These are phyloP conservation scores for Uronychia setigera DNA, from an alignment of 73 alveolate genomes.

Conservation along the genomic window DNA sequence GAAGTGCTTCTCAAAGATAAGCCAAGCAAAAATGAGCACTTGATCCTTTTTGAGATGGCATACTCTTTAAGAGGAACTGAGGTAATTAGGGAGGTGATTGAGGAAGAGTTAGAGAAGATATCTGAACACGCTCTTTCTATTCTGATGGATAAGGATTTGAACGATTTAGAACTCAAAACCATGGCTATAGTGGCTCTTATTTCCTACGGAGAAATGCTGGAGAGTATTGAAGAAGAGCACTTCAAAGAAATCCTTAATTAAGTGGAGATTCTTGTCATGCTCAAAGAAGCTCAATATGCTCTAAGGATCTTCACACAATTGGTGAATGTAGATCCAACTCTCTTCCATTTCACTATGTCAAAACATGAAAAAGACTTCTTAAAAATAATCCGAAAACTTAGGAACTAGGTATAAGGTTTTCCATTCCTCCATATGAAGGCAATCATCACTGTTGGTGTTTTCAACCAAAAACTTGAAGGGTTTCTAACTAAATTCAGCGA, in stretches of 20 bases:
- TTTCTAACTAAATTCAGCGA: background rate
- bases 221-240: background rate
- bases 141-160: background rate
- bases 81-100: too few species aligned
- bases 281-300: background rate
- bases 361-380: background rate
- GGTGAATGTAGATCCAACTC: background rate
- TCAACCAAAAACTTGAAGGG: background rate
- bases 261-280: background rate
- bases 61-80: too few species aligned
- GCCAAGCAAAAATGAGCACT: too few species aligned
- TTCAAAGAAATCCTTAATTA: background rate
- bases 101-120: too few species aligned
- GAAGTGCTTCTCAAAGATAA: too few species aligned
- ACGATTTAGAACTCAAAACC: background rate
- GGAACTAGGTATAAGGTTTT: background rate
- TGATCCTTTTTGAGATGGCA: too few species aligned
- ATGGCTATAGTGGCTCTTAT: background rate
- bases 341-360: background rate
- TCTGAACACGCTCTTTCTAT: too few species aligned
- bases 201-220: background rate
- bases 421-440: background rate
- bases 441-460: background rate
- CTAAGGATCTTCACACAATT: background rate
- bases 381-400: background rate